Evolutionary conservation across 352 stramenopile species (phyloP).

Genomic region (Paralagenidium karlingii): DNA sequence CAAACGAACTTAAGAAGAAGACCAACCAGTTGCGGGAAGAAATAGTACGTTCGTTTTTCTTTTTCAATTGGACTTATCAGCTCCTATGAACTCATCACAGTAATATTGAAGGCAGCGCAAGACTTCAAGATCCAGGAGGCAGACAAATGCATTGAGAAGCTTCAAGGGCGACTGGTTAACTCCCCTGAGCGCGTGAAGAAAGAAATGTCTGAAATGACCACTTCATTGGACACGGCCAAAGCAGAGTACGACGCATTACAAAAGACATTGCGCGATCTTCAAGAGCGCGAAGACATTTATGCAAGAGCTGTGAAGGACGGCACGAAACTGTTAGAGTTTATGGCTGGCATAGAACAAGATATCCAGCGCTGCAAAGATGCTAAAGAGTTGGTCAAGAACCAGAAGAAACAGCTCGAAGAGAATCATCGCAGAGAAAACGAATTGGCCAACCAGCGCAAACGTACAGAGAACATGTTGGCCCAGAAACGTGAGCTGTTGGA

Average conservation of each 20-base stretch:
- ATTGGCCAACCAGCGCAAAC: slow-evolving; percentile 49
- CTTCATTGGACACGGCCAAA: slow-evolving; percentile 57
- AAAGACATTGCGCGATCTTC: slow-evolving; percentile 33
- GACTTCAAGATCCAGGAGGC: slow-evolving; percentile 78
- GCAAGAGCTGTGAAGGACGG: slow-evolving; percentile 56
- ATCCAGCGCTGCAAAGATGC: slow-evolving; percentile 50
- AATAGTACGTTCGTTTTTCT: slow-evolving; percentile 18
- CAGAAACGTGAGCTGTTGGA: slow-evolving; percentile 60
- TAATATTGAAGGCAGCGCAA: slow-evolving; percentile 11
- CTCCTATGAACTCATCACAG: not conserved
- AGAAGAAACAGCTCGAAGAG: slow-evolving; percentile 34
- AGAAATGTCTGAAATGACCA: slow-evolving; percentile 40
- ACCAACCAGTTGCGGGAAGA: slow-evolving; percentile 79
- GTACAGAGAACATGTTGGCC: slow-evolving; percentile 49
- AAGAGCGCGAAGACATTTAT: slow-evolving; percentile 54
- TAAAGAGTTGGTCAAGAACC: slow-evolving; percentile 56
- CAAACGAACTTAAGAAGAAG: slow-evolving; percentile 57
- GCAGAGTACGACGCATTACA: slow-evolving; percentile 55
- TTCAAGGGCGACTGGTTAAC: slow-evolving; percentile 83
- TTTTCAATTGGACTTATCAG: slow-evolving; percentile 2
- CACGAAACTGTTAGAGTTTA: slow-evolving; percentile 37
- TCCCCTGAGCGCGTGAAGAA: slow-evolving; percentile 79
- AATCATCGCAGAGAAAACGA: slow-evolving; percentile 30
- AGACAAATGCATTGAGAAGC: slow-evolving; percentile 58
- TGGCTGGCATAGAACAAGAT: slow-evolving; percentile 49